Base-by-base conservation (phyloP, 1,139 yeast species). In the Yamadazyma epiphylla region DNA sequence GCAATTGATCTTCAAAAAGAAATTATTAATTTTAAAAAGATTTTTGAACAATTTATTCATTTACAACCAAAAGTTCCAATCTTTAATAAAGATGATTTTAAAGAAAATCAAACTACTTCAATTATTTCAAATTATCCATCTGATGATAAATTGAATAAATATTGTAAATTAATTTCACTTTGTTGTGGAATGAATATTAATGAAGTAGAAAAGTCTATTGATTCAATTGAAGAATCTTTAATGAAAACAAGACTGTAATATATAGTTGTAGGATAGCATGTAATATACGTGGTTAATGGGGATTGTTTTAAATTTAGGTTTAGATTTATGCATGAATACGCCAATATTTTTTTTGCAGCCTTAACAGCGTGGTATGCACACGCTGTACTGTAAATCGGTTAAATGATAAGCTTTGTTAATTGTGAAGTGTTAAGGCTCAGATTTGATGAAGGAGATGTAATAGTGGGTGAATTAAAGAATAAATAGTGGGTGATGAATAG, bases 111-210 rank as follows among this genome's bases (percentile, higher is more conserved):
- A 9, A 8, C 15, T 4, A 19, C 30, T 15, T 47, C 57, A 13
- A 42, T 52, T 4, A 53, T 58, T 12, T 43, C 57, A 13, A 45
- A 45, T 29, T 60, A 53, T 37, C 56, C 67, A 3, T 40, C 44
- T 9, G 58, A 58, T 19, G 71, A 65, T 39, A 58, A 53, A 30
- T 51, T 68, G 28, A 55, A 55, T 45, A 68, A 68, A 41, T 68
- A 68, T 40, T 63, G 70, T 40, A 60, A 57, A 39, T 51, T 68
- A 36, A 62, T 68, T 13, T 60, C 73, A 12, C 46, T 63, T 25
- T 65, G 73, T 41, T 67, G 73, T 38, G 74, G 71, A 13, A 64
- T 68, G 72, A 49, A 60, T 32, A 44, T 62, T 31, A 50, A 50
- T 23, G 73, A 67, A 25, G 70, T 66, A 23, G 72, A 67, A 36